phyloP scores from a whole-genome alignment of 495 filamentous ascomycete genomes.

The Hyaloscypha hepaticicola region DNA sequence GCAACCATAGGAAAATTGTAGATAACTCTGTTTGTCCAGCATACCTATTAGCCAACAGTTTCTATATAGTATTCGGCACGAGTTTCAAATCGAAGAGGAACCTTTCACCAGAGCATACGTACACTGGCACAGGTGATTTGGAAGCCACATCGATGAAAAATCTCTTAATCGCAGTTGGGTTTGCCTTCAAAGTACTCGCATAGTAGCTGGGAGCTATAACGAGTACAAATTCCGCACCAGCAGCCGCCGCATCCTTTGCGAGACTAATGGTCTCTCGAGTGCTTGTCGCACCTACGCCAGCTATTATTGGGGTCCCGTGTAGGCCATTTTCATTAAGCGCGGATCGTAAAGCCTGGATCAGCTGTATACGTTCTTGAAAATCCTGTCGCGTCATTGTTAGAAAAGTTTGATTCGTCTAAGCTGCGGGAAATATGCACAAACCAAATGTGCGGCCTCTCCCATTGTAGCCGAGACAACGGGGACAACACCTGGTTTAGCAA shows the following conservation, averaged over 20 bases:
- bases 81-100: too few species aligned
- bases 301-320: conserved; percentile 32
- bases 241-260: conserved; percentile 33
- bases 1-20: too few species aligned
- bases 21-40: too few species aligned
- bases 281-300: conserved; percentile 29
- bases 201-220: conserved; percentile 34
- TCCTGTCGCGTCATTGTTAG: background rate
- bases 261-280: conserved; percentile 32
- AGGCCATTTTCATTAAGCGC: conserved; percentile 26
- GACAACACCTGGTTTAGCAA: too few species aligned
- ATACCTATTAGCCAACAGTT: too few species aligned
- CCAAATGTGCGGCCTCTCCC: too few species aligned
- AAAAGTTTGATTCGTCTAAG: too few species aligned
- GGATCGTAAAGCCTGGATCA: conserved; percentile 6
- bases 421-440: too few species aligned
- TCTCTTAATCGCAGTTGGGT: background rate
- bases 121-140: conserved; percentile 7
- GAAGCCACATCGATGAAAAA: conserved; percentile 9
- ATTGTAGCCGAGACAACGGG: too few species aligned
- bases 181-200: conserved; percentile 23
- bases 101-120: background rate
- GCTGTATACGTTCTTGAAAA: conserved; percentile 9
- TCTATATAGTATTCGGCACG: too few species aligned
- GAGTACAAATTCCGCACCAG: conserved; percentile 38